A percentile compares a stretch with the other conserved stretches of the same genome.
Evolutionary conservation across 768 basidiomycete genomes (phyloP).

Genomic region (Trametes cinnabarina): DNA sequence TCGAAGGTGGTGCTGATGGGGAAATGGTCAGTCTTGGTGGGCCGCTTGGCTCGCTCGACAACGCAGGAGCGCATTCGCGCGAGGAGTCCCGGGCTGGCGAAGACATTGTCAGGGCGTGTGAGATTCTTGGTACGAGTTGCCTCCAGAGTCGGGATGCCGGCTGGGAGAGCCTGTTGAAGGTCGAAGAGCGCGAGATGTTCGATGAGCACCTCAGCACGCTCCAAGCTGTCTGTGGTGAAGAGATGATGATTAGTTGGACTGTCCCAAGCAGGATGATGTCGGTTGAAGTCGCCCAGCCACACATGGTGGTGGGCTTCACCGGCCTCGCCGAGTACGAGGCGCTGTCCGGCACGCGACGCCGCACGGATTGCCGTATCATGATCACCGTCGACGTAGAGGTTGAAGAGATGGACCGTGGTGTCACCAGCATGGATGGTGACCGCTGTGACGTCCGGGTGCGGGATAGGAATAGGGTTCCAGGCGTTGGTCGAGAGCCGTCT

Average conservation of each 20-base stretch:
- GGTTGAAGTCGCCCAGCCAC: conserved; percentile 40
- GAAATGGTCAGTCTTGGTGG: conserved; percentile 39
- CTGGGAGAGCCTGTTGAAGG: conserved; percentile 36
- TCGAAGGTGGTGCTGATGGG: conserved; percentile 35
- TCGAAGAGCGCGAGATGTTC: conserved; percentile 23
- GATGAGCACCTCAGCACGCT: conserved; percentile 28
- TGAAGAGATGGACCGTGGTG: conserved; percentile 31
- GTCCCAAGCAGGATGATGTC: conserved; percentile 42
- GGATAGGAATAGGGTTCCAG: conserved; percentile 13
- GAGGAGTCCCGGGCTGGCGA: conserved; percentile 21
- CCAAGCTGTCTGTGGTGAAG: conserved; percentile 31
- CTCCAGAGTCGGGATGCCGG: conserved; percentile 36
- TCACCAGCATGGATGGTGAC: conserved; percentile 22
- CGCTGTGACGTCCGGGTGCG: conserved; percentile 29
- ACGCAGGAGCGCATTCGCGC: conserved; percentile 31
- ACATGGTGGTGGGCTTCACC: conserved; percentile 19
- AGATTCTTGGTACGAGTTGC: conserved; percentile 32
- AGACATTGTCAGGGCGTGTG: conserved; percentile 45
- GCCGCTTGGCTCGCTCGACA: conserved; percentile 15
- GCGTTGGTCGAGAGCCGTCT: conserved; percentile 8
- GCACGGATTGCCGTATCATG: conserved; percentile 22
- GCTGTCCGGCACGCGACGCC: not conserved
- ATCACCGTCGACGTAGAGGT: conserved; percentile 39
- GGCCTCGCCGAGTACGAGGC: not conserved
- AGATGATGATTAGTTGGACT: conserved; percentile 32